These are phyloP conservation scores for Xylariomycetidae sp. DNA, from an alignment of 2,329 filamentous ascomycete species.

Conservation along the genomic window DNA sequence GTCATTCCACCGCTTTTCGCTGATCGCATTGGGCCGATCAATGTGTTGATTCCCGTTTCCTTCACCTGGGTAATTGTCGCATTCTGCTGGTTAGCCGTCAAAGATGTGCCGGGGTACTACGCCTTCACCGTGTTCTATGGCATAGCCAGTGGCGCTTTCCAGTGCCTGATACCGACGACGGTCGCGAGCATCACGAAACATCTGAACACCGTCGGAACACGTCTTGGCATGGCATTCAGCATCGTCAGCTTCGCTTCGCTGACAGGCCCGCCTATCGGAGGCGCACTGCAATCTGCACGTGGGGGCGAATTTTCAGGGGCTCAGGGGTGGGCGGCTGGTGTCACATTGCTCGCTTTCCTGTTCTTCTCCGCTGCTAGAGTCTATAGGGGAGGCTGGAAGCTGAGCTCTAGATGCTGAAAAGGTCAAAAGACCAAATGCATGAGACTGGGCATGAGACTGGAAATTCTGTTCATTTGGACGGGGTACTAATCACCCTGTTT, in stretches of 20 bases:
- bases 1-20: slow-evolving; percentile 32
- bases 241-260: slow-evolving; percentile 33
- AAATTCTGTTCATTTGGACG: background rate
- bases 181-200: slow-evolving; percentile 34
- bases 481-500: too few species aligned
- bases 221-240: slow-evolving; percentile 37
- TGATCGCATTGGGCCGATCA: slow-evolving; percentile 32
- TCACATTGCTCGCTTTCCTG: slow-evolving; percentile 22
- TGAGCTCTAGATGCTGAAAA: slow-evolving; percentile 16
- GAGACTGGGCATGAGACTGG: background rate
- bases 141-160: slow-evolving; percentile 30
- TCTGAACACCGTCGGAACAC: slow-evolving; percentile 34
- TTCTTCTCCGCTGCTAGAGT: slow-evolving; percentile 19
- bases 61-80: slow-evolving; percentile 26
- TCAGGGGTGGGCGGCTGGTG: slow-evolving; percentile 30
- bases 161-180: slow-evolving; percentile 35
- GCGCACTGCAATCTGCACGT: slow-evolving; percentile 24
- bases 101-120: slow-evolving; percentile 28
- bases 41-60: slow-evolving; percentile 26
- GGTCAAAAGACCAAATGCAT: background rate
- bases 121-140: slow-evolving; percentile 32
- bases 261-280: slow-evolving; percentile 36
- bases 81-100: slow-evolving; percentile 34
- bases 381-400: slow-evolving; percentile 15
- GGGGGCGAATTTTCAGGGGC: slow-evolving; percentile 24